A percentile compares a stretch with the other conserved stretches of the same genome.
Conservation (phyloP, 2,329 filamentous ascomycete species). For the Tolypocladium ophioglossoides region DNA sequence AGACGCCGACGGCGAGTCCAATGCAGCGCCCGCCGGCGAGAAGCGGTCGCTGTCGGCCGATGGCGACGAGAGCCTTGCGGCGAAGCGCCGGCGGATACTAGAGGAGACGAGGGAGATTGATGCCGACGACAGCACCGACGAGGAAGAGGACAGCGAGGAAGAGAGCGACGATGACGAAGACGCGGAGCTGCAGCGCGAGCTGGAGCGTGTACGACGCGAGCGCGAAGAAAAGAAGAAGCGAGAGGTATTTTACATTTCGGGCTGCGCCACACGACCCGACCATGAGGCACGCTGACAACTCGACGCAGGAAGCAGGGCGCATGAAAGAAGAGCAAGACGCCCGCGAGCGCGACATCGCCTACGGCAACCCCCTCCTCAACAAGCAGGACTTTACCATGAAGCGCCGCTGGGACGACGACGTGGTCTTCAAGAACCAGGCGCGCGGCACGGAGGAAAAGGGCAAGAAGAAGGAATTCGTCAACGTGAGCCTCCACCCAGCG, state of each 20-base stretch:
- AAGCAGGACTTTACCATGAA: constrained; percentile 84
- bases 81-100: constrained; percentile 76
- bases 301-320: constrained; percentile 59
- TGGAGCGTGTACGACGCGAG: constrained; percentile 88
- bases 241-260: constrained; percentile 15
- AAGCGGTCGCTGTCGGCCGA: constrained; percentile 40
- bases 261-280: neutral
- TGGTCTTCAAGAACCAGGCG: constrained; percentile 98
- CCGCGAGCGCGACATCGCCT: constrained; percentile 77
- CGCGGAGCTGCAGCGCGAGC: constrained; percentile 79
- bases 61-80: constrained; percentile 58
- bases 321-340: constrained; percentile 74
- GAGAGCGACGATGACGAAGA: constrained; percentile 46
- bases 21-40: constrained; percentile 19
- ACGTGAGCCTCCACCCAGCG: constrained; percentile 58
- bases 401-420: constrained; percentile 93
- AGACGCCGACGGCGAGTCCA: constrained; percentile 25
- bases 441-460: constrained; percentile 86
- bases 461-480: constrained; percentile 90
- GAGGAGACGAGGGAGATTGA: constrained; percentile 85
- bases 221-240: constrained; percentile 31
- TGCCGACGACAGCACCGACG: constrained; percentile 53
- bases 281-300: neutral
- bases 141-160: constrained; percentile 42
- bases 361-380: constrained; percentile 87